Base-by-base conservation (phyloP, 768 basidiomycete genomes). In the Suillus lakei region DNA sequence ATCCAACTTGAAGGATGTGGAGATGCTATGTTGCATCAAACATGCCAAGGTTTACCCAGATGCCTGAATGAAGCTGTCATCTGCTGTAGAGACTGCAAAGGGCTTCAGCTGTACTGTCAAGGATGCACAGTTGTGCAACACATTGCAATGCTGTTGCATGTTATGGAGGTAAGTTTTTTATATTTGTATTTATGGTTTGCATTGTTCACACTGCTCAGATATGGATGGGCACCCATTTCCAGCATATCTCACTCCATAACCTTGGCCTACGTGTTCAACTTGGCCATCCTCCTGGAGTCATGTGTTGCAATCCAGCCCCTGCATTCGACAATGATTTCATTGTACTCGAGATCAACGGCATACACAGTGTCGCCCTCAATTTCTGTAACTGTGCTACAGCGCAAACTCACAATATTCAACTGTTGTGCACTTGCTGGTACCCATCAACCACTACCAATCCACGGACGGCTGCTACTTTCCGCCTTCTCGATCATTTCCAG, bases 401-500 rank as follows among this genome's bases (percentile, higher is more conserved):
- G 4, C 63, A 64, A 1, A 38, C 62, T 8, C 60, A 64, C 21
- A 26, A 53, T 12, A 64, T 58, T 18, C 68, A 69, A 30, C 63
- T 69, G 0, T 55, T 69, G 12, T 63, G 28, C 7, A 54, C 63
- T 5, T 21, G 69, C 5, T 62, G n/a, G 63, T 64, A 67, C 48
- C 66, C 68, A 9, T 46, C 68, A 2, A 69, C 77, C 0, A 58
- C 66, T 12, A 63, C 54, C 12, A 26, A 66, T 7, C 76, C 75
- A 1, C 69, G 70, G 50, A 72, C 76, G 0, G 72, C 71, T 10
- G 74, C 76, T 6, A 74, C 75, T 3, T 72, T 78, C 50, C 28
- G 36, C 0, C 56, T 75, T 7, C 68, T 79, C 0, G 61, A 75
- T 5, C 55, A 46, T 10, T 76, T 75, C 51, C 69, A 77, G 34